Evolutionary conservation across 139 green algal genomes (phyloP), one percentile per base, ranked within the genome.

Genomic region (Microglena sp.): DNA sequence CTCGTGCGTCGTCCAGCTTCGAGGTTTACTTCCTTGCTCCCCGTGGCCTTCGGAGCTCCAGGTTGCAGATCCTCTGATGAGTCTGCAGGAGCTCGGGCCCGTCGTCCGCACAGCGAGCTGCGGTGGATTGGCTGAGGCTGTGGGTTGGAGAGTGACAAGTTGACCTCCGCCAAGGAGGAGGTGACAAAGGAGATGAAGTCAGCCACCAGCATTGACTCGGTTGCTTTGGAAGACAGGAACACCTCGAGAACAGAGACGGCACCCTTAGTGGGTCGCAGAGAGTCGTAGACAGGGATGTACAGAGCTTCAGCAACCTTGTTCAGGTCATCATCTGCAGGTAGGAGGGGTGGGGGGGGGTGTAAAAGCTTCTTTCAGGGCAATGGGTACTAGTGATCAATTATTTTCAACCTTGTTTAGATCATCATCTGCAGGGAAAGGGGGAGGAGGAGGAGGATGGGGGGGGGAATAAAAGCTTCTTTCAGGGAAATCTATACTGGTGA

Each of bases 261-360:
- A 28, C 71, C 71, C 8, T 22, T 28, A 24, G 59, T 45, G 1
- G 76, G 76, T 0, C 67, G 32, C 1, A n/a, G 8, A 1, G 46
- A 54, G 36, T 76, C 71, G 46, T 74, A 78, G 3, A 82, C 73
- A 27, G 76, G 71, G 7, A 82, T 69, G 46, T 82, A 82, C 29
- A 82, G 53, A 29, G 68, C 71, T 45, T 78, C 76, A 1, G 60
- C 76, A 15, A 82, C 33, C 4, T 61, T 43, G 31, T 74, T 70
- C 31, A 70, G 35, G 2, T 67, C 33, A 8, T 50, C 60, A 21
- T 76, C 69, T 76, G 62, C 24, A 55, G 21, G 30, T 4, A 26
- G 1, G 33, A 5, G 53, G 40, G 57, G 15, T 58, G 35, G 7
- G 50, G n/a, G n/a, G n/a, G n/a, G n/a, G n/a, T n/a, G n/a, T n/a